Evolutionary conservation across 2,329 filamentous ascomycete species (phyloP).

Genomic region (Fusarium zealandicum): DNA sequence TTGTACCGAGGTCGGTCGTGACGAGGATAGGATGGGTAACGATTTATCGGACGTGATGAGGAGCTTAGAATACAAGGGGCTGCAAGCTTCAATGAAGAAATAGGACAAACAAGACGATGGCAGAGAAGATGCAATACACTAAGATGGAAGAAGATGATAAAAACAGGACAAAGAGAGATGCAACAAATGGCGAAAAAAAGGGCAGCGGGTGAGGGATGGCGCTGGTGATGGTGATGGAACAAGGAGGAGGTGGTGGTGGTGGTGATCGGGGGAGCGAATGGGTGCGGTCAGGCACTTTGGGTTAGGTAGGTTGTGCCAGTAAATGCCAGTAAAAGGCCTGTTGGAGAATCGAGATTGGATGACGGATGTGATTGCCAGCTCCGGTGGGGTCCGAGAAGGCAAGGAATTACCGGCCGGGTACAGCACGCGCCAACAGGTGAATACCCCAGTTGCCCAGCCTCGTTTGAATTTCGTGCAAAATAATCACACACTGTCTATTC

Average conservation of each 20-base stretch:
- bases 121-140: conserved; percentile 10
- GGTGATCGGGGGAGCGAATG: conserved; percentile 22
- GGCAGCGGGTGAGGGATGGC: conserved; percentile 11
- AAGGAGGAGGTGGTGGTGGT: conserved; percentile 33
- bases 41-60: conserved; percentile 15
- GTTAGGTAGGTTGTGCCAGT: conserved; percentile 21
- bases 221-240: conserved; percentile 29
- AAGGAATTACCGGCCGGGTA: conserved; percentile 7
- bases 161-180: conserved; percentile 17
- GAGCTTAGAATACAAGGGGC: conserved; percentile 29
- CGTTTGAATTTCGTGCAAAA: conserved; percentile 1
- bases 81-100: background rate
- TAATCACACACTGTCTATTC: background rate
- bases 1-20: conserved; percentile 23
- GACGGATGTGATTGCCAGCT: conserved; percentile 18
- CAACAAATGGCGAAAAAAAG: conserved; percentile 3
- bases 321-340: conserved; percentile 3
- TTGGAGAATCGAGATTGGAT: conserved; percentile 39
- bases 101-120: conserved; percentile 7
- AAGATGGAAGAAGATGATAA: conserved; percentile 19
- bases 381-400: conserved; percentile 8
- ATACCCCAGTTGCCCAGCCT: conserved; percentile 28
- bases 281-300: conserved; percentile 39
- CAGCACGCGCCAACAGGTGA: conserved; percentile 12
- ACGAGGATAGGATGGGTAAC: conserved; percentile 24